Conservation (phyloP, 2,329 filamentous ascomycete genomes). For the Ceratocystis lukuohia region DNA sequence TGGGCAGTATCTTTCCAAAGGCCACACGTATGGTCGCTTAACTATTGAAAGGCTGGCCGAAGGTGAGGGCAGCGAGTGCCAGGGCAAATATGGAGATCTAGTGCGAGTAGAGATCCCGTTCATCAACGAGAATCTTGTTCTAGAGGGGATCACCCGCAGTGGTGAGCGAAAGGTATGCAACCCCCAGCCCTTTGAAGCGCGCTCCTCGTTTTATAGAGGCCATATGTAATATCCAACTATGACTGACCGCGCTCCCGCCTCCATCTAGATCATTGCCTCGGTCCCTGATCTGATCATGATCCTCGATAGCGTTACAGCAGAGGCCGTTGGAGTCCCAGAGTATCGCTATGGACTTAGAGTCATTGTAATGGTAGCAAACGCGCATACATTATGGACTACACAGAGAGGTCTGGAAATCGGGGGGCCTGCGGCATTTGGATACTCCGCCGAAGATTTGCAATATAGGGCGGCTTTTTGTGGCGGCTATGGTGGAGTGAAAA, state of each 20-base stretch:
- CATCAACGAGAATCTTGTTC: conserved; percentile 44
- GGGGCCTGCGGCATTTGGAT: conserved; percentile 15
- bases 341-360: conserved; percentile 22
- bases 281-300: conserved; percentile 33
- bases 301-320: conserved; percentile 28
- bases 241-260: neutral
- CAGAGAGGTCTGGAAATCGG: conserved; percentile 9
- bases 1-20: conserved; percentile 16
- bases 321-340: conserved; percentile 29
- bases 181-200: neutral
- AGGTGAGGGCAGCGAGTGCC: conserved; percentile 26
- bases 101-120: conserved; percentile 36
- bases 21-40: conserved; percentile 28
- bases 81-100: conserved; percentile 19
- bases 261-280: conserved; percentile 25
- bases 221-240: neutral
- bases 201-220: neutral
- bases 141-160: conserved; percentile 21
- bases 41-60: conserved; percentile 30
- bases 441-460: conserved; percentile 7
- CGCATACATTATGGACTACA: conserved; percentile 14
- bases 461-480: conserved; percentile 12
- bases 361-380: conserved; percentile 17
- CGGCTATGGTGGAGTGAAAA: conserved; percentile 14
- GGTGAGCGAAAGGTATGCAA: conserved; percentile 22